Evolutionary conservation across 441 rosid species (phyloP).

Genomic region (Erysimum cheiri): DNA sequence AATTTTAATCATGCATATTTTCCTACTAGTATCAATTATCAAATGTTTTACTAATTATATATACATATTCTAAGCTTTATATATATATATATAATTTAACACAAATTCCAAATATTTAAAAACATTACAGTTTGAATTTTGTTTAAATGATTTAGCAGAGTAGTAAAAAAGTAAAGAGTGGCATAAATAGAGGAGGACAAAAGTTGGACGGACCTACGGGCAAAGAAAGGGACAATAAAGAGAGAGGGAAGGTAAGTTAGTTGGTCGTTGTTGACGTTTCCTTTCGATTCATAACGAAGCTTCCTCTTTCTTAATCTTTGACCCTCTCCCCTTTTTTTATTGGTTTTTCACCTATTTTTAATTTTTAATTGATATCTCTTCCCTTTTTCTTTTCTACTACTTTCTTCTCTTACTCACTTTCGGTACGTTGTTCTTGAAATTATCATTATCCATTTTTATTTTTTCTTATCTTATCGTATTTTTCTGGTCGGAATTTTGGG

Average conservation of each 20-base stretch:
- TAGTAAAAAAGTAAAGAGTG: not conserved
- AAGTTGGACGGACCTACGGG: slow-evolving; percentile 33
- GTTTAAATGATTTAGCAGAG: too few species aligned
- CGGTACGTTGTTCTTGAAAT: slow-evolving; percentile 33
- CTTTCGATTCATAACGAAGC: slow-evolving; percentile 35
- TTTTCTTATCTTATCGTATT: slow-evolving; percentile 27
- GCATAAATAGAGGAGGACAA: slow-evolving; percentile 20
- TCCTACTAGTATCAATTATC: not conserved
- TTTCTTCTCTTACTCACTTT: slow-evolving; percentile 39
- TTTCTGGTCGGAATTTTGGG: slow-evolving; percentile 31
- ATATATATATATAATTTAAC: not conserved
- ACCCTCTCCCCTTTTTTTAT: slow-evolving; percentile 1
- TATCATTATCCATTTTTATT: slow-evolving; percentile 27
- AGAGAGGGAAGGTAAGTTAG: slow-evolving; percentile 45
- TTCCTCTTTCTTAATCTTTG: slow-evolving; percentile 44
- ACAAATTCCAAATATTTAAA: not conserved
- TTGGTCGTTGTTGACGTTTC: slow-evolving; percentile 46
- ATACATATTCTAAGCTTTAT: too few species aligned
- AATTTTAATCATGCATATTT: not conserved
- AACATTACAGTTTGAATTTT: too few species aligned
- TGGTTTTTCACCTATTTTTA: not conserved
- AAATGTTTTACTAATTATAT: not conserved
- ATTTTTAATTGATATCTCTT: not conserved
- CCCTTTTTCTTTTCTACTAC: slow-evolving; percentile 20
- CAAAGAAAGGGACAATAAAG: slow-evolving; percentile 30